Evolutionary conservation across 139 green algal genomes (phyloP).

Genomic region (Axilococcus clingmanii): DNA sequence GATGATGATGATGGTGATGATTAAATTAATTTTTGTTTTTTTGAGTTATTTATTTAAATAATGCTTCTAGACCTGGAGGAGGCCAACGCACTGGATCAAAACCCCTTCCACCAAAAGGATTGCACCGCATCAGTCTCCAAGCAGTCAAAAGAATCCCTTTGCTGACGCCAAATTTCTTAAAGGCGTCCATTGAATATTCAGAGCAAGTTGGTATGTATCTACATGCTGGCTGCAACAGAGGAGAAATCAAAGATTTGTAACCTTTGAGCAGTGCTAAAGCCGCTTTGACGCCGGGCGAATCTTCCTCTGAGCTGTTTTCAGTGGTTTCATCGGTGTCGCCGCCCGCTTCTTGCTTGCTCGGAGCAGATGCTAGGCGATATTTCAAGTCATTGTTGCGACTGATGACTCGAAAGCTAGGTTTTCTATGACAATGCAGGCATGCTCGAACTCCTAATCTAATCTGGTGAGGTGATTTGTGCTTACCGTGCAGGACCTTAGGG

Average conservation of each 20-base stretch:
- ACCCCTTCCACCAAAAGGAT: conserved; percentile 39
- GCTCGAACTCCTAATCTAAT: no score
- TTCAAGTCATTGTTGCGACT: no score
- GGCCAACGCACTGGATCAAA: conserved; percentile 40
- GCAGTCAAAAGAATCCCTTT: conserved; percentile 62
- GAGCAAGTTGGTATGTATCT: conserved; percentile 72
- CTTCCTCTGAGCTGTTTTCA: no score
- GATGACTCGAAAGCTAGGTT: no score
- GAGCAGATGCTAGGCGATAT: no score
- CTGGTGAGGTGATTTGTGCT: no score
- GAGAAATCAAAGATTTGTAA: conserved; percentile 64
- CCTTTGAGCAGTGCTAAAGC: conserved; percentile 48
- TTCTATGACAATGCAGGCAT: no score
- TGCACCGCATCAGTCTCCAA: conserved; percentile 71
- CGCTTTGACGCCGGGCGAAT: no score
- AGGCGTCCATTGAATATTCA: conserved; percentile 42
- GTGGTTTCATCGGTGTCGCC: no score
- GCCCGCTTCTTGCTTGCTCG: no score
- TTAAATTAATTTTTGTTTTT: not conserved
- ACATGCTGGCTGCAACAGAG: conserved; percentile 59
- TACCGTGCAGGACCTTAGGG: no score
- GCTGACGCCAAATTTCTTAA: conserved; percentile 44
- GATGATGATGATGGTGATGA: not conserved
- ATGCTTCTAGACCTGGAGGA: conserved; percentile 16
- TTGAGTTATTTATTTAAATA: not conserved